Percentiles rank a stretch among this genome's conserved stretches.
Conservation (phyloP, 1,284 basidiomycete genomes). For the Macrocystidia cucumis region DNA sequence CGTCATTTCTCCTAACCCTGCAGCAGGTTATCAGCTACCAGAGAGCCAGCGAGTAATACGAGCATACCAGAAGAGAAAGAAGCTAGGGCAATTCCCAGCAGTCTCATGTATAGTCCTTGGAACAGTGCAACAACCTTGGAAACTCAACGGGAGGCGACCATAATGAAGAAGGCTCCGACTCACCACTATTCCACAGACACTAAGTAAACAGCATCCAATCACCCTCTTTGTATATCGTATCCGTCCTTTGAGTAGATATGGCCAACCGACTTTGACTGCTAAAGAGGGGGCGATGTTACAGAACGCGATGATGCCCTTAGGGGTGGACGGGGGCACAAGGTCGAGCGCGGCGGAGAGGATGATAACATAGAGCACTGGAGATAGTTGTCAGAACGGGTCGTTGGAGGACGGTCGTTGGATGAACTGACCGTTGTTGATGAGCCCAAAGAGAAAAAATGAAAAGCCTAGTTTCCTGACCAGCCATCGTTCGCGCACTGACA, state of each 20-base stretch:
- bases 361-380: slow-evolving; percentile 84
- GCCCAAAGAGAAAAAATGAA: slow-evolving; percentile 54
- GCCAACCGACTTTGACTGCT: slow-evolving; percentile 88
- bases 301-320: slow-evolving; percentile 90
- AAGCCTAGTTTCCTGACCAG: slow-evolving; percentile 33
- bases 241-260: slow-evolving; percentile 78
- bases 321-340: slow-evolving; percentile 83
- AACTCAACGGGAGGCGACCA: slow-evolving; percentile 11
- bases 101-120: slow-evolving; percentile 57
- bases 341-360: slow-evolving; percentile 95
- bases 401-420: not conserved
- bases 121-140: slow-evolving; percentile 79
- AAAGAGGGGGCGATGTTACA: slow-evolving; percentile 84
- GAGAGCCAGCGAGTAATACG: slow-evolving; percentile 5
- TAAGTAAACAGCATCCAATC: slow-evolving; percentile 68
- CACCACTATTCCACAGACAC: slow-evolving; percentile 79
- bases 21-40: slow-evolving; percentile 5
- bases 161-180: slow-evolving; percentile 9
- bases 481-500: slow-evolving; percentile 18
- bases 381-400: not conserved
- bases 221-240: slow-evolving; percentile 75
- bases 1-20: slow-evolving; percentile 89
- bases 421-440: slow-evolving; percentile 48
- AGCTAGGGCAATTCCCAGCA: slow-evolving; percentile 85
- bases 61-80: slow-evolving; percentile 79